phyloP scores from a whole-genome alignment of 345 rosid genomes.

The Lepidium africanum region DNA sequence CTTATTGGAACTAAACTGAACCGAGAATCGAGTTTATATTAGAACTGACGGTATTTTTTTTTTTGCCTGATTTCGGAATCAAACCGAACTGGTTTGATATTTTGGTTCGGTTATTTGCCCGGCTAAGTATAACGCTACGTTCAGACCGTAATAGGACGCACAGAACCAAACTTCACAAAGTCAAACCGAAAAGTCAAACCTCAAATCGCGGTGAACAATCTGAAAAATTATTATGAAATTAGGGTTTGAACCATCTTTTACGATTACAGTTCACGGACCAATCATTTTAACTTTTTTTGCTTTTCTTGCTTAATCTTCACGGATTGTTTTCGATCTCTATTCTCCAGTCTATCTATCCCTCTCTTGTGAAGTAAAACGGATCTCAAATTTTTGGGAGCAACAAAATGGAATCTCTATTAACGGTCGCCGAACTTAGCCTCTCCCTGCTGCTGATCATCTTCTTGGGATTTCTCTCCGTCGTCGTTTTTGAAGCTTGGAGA shows the following conservation, averaged over 20 bases:
- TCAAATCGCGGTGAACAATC: background rate
- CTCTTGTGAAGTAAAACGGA: slow-evolving; percentile 19
- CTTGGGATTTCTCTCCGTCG: slow-evolving; percentile 31
- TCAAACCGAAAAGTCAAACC: background rate
- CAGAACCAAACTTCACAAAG: background rate
- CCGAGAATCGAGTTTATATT: too few species aligned
- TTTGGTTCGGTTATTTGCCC: too few species aligned
- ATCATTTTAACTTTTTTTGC: background rate
- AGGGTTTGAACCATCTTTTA: slow-evolving; percentile 4
- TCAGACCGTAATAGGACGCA: background rate
- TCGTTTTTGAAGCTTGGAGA: slow-evolving; percentile 52
- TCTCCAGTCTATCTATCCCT: background rate
- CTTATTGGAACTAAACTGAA: too few species aligned
- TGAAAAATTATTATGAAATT: background rate
- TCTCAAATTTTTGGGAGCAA: slow-evolving; percentile 4
- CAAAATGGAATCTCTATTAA: slow-evolving; percentile 43
- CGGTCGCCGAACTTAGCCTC: slow-evolving; percentile 32
- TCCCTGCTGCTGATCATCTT: slow-evolving; percentile 21
- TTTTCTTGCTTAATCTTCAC: slow-evolving; percentile 22
- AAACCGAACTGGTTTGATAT: too few species aligned
- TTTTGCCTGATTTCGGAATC: too few species aligned
- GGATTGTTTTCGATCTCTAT: slow-evolving; percentile 1
- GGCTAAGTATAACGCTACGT: too few species aligned
- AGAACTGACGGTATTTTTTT: too few species aligned
- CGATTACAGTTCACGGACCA: slow-evolving; percentile 4